Evolutionary conservation across 2,329 filamentous ascomycete genomes (phyloP), one percentile per base, ranked within the genome.

Genomic region (Neonectria faginata): DNA sequence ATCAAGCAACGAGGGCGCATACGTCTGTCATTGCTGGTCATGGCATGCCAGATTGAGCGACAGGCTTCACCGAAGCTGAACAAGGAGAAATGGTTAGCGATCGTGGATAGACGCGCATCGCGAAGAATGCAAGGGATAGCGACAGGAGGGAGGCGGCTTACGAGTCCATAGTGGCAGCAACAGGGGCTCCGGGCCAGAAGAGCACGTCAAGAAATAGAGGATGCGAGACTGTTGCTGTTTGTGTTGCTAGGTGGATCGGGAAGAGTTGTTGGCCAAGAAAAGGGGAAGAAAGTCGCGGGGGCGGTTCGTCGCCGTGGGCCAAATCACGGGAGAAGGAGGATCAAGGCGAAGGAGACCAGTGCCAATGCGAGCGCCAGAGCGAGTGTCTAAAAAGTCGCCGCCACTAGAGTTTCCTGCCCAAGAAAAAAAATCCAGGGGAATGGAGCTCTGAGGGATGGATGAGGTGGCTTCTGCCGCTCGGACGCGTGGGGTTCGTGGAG

Each of bases 11-110:
- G 25, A 57, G 66, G 42, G 55, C 54, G 67, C 88, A 77, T 81
- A 91, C 88, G 88, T 81, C 88, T 82, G 78, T 91, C 88, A 82
- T 91, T 84, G 73, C 88, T 91, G 80, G 88, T 91, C 87, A 91
- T 96, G 73, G 92, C 89, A 85, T 98, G 96, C 96, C 96, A 99
- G 83, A 99, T 95, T 67, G 92, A 92, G 81, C 92, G 92, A 81
- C 96, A 92, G 80, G 91, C 89, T 73, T 86, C 86, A 73, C 88
- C 86, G 76, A 95, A 80, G 75, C 91, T 91, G 71, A 18, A 8
- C 39, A 48, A 64, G 31, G 2, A 33, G 1, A 5, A 45, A 45
- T 33, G 12, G 56, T 76, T 68, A 75, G 69, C 60, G 54, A 67
- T 22, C 36, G 48, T 39, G 11, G 29, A 27, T 36, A 27, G 31